Conservation (phyloP, 495 filamentous ascomycete genomes). For the Cetradonia linearis region DNA sequence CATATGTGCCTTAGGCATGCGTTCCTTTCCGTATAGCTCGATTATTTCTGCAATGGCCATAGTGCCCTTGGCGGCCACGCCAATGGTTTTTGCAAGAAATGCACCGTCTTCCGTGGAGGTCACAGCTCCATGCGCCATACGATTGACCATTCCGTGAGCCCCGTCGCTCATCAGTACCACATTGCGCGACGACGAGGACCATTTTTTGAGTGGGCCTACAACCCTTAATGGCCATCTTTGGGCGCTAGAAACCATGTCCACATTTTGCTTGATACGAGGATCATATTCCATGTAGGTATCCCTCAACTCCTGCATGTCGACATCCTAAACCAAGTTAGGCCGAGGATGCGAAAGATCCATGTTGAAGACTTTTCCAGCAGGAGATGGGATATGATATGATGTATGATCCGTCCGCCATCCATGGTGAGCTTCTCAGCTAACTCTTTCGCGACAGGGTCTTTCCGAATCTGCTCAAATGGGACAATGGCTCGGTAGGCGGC, state of each 20-base stretch:
- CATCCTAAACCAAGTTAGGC: constrained; percentile 26
- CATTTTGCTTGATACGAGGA: constrained; percentile 33
- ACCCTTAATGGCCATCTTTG: constrained; percentile 20
- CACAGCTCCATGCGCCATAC: constrained; percentile 25
- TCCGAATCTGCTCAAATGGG: constrained; percentile 31
- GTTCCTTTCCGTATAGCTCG: constrained; percentile 27
- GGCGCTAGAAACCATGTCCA: constrained; percentile 35
- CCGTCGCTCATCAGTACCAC: constrained; percentile 20
- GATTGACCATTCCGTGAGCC: constrained; percentile 12
- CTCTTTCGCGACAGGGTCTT: constrained; percentile 32
- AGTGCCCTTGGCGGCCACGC: constrained; percentile 16
- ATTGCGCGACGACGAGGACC: constrained; percentile 16
- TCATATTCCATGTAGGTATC: constrained; percentile 29
- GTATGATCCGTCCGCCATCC: constrained; percentile 35
- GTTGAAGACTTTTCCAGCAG: constrained; percentile 38
- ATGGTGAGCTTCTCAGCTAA: constrained; percentile 34
- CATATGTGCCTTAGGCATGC: constrained; percentile 24
- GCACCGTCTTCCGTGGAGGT: constrained; percentile 27
- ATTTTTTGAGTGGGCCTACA: constrained; percentile 17
- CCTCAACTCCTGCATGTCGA: constrained; percentile 30
- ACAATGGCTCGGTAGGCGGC: constrained; percentile 35
- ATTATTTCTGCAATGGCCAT: constrained; percentile 21
- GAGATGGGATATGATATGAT: constrained; percentile 45
- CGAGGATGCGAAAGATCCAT: constrained; percentile 41
- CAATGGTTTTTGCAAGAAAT: constrained; percentile 27